A percentile compares a stretch with the other conserved stretches of the same genome.
Conservation (phyloP, 768 basidiomycete genomes). For the Lactarius hatsudake region DNA sequence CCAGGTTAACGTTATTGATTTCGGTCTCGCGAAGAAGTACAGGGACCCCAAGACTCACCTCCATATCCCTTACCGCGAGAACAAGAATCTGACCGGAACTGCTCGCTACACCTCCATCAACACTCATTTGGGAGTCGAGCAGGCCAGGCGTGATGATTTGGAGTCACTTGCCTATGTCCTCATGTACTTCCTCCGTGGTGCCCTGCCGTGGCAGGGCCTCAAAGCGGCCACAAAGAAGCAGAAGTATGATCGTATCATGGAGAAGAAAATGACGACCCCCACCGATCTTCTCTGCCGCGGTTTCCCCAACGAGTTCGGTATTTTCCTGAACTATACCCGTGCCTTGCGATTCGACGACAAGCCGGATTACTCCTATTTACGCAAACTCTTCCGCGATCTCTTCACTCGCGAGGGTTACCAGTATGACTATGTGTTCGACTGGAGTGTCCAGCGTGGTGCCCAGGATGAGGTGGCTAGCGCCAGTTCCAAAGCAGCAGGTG, state of each 20-base stretch:
- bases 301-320: slow-evolving; percentile 99
- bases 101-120: slow-evolving; percentile 99
- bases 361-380: slow-evolving; percentile 98
- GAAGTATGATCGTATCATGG: slow-evolving; percentile 99
- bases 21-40: slow-evolving; percentile 99
- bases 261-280: slow-evolving; percentile 99
- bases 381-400: slow-evolving; percentile 98
- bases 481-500: slow-evolving; percentile 59
- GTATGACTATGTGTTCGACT: slow-evolving; percentile 99
- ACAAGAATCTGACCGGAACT: slow-evolving; percentile 99
- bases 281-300: slow-evolving; percentile 96
- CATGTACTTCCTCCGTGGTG: slow-evolving; percentile 99
- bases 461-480: slow-evolving; percentile 61
- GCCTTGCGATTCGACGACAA: slow-evolving; percentile 99
- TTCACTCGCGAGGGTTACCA: slow-evolving; percentile 97
- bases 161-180: slow-evolving; percentile 98
- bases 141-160: slow-evolving; percentile 95
- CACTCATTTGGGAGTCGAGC: slow-evolving; percentile 97
- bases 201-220: slow-evolving; percentile 98
- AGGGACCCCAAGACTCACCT: slow-evolving; percentile 99
- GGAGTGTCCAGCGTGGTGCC: slow-evolving; percentile 83
- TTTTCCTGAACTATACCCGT: slow-evolving; percentile 98
- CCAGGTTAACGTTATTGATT: slow-evolving; percentile 98
- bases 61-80: slow-evolving; percentile 99
- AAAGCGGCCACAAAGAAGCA: slow-evolving; percentile 99